Conservation (phyloP, 352 stramenopile species). For the Phytophthora pisi region DNA sequence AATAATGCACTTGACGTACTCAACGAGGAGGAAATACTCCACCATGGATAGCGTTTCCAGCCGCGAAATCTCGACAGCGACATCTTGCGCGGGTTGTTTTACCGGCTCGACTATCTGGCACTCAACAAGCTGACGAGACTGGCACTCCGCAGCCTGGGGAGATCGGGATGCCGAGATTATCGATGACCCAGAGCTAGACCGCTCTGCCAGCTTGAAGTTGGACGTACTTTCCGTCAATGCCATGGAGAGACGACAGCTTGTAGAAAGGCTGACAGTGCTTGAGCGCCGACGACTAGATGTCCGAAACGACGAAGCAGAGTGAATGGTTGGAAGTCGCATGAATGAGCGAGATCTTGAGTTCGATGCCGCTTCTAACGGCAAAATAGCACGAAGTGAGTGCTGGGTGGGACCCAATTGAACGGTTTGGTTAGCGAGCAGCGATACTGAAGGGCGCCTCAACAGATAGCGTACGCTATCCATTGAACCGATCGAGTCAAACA, state of each 20-base stretch:
- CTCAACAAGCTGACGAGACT: too few relatives aligned
- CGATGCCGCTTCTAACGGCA: too few relatives aligned
- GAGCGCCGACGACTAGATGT: too few relatives aligned
- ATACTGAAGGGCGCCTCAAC: neutral
- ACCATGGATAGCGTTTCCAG: constrained; percentile 22
- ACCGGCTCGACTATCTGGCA: too few relatives aligned
- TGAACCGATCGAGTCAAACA: constrained; percentile 6
- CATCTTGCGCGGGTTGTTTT: neutral
- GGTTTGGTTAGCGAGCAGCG: neutral
- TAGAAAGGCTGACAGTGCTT: neutral
- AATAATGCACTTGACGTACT: constrained; percentile 41
- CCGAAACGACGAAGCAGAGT: too few relatives aligned
- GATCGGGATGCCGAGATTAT: too few relatives aligned
- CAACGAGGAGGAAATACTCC: constrained; percentile 33
- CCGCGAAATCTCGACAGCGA: neutral
- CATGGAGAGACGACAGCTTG: neutral
- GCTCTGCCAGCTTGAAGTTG: constrained; percentile 5
- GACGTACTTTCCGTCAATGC: neutral
- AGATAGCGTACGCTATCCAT: constrained; percentile 5
- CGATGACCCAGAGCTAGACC: constrained; percentile 6
- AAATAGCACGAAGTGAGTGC: neutral
- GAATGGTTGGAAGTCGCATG: too few relatives aligned
- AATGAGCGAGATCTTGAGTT: too few relatives aligned
- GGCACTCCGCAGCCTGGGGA: too few relatives aligned
- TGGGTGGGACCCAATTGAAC: neutral